phyloP scores from a whole-genome alignment of 2,329 filamentous ascomycete species.

The Fusarium sp. region DNA sequence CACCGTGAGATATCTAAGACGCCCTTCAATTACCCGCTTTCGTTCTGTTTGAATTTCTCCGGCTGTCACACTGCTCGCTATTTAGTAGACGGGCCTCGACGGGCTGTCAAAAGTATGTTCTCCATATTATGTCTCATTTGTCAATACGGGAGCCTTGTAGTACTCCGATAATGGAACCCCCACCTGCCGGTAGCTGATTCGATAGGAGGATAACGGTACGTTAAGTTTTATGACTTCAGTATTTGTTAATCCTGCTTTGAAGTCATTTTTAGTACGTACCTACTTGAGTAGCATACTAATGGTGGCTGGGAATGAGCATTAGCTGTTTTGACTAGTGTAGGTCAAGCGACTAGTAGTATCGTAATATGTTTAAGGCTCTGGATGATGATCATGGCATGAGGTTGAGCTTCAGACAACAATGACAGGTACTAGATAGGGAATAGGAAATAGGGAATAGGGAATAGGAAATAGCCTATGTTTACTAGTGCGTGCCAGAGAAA shows the following conservation, averaged over 20 bases:
- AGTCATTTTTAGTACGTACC: neutral
- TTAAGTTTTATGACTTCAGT: neutral
- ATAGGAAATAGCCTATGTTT: neutral
- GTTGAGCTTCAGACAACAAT: neutral
- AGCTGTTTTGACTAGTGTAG: no score
- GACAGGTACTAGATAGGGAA: neutral
- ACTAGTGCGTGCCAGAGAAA: conserved; percentile 5
- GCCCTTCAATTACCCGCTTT: conserved; percentile 3
- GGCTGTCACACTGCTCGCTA: neutral
- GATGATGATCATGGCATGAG: neutral
- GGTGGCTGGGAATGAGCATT: neutral
- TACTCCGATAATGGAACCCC: conserved; percentile 13
- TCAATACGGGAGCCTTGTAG: neutral
- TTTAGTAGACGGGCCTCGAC: neutral
- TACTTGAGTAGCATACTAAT: neutral
- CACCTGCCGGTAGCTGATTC: neutral
- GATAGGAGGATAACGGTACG: no score
- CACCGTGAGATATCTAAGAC: neutral
- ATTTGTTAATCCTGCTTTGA: neutral
- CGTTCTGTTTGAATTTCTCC: conserved; percentile 2
- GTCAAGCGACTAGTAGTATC: neutral
- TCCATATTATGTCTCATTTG: neutral
- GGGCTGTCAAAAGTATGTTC: neutral
- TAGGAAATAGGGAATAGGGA: no score
- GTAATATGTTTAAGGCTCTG: neutral